Evolutionary conservation across 208 protist species (phyloP), one percentile per base, ranked within the genome.

Genomic region (Trypanosoma scelopori): DNA sequence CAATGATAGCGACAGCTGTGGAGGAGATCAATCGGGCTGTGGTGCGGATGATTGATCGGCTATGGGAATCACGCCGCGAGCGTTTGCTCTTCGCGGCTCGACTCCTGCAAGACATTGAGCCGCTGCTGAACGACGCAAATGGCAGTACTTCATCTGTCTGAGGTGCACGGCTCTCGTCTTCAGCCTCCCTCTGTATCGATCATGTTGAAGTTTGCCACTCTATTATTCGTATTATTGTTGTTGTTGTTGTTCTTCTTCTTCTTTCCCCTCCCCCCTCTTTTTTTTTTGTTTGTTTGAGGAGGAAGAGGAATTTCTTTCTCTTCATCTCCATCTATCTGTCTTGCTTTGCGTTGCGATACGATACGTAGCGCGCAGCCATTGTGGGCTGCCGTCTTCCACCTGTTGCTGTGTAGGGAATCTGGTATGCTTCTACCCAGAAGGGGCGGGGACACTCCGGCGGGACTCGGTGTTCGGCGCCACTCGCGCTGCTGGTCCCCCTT

Each of bases 11-110:
- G 25, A 20, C 43, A 42, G 35, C 68, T 27, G 60, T 61, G 18
- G 68, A 68, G 47, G 68, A 74, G 49, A 58, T 74, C 23, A 74
- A 74, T 39, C 27, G 60, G 16, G 18, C 60, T 25, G 37, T 74
- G 4, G 60, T 58, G n/a, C 42, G 68, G 22, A 50, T 74, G 58
- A 69, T 74, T 42, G 68, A 74, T 59, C 46, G 58, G 15, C 20
- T 66, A 4, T 74, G 58, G 68, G 53, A 57, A 2, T 57, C 60
- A 11, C 68, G 68, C 48, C 18, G 68, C 27, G 32, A 69, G 20
- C 55, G 68, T 22, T 18, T 74, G 45, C 39, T 76, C 35, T 55
- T 76, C 43, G 64, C 64, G 1, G 57, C 53, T 23, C 52, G 53
- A 39, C 42, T 71, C 2, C 39, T 71, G 18, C 53, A 61, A 39